A percentile compares a stretch with the other conserved stretches of the same genome.
Evolutionary conservation across 2,329 filamentous ascomycete species (phyloP).

Genomic region (Phyllosticta capitalensis): DNA sequence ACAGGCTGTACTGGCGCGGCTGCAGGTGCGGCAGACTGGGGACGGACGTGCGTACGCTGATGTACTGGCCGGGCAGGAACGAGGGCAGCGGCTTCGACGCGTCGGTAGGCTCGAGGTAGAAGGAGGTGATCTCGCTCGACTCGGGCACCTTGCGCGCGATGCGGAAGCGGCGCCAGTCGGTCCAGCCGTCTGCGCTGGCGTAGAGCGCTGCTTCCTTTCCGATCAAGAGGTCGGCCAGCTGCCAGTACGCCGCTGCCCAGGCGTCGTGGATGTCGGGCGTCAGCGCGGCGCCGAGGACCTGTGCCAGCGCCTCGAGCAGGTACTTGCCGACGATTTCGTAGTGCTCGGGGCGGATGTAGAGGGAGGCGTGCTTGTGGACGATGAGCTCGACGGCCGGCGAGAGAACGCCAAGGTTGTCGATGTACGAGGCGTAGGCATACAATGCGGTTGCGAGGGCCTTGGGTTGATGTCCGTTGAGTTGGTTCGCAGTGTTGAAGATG

Average conservation of each 20-base stretch:
- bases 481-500: conserved; percentile 63
- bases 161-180: conserved; percentile 56
- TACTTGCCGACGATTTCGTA: conserved; percentile 63
- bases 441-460: conserved; percentile 60
- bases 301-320: conserved; percentile 56
- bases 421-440: conserved; percentile 61
- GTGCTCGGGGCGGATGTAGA: conserved; percentile 58
- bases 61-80: conserved; percentile 64
- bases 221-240: conserved; percentile 65
- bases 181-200: conserved; percentile 52
- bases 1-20: conserved; percentile 63
- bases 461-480: conserved; percentile 58
- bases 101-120: conserved; percentile 58
- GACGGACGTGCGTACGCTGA: conserved; percentile 52
- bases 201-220: conserved; percentile 56
- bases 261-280: conserved; percentile 56
- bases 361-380: conserved; percentile 64
- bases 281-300: conserved; percentile 57
- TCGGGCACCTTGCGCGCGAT: conserved; percentile 57
- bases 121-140: conserved; percentile 59
- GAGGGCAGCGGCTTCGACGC: conserved; percentile 45
- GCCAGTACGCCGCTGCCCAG: conserved; percentile 63
- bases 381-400: conserved; percentile 54
- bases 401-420: conserved; percentile 56
- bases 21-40: conserved; percentile 49